phyloP scores from a whole-genome alignment of 495 filamentous ascomycete species.

The Lasiosphaeria ovina region DNA sequence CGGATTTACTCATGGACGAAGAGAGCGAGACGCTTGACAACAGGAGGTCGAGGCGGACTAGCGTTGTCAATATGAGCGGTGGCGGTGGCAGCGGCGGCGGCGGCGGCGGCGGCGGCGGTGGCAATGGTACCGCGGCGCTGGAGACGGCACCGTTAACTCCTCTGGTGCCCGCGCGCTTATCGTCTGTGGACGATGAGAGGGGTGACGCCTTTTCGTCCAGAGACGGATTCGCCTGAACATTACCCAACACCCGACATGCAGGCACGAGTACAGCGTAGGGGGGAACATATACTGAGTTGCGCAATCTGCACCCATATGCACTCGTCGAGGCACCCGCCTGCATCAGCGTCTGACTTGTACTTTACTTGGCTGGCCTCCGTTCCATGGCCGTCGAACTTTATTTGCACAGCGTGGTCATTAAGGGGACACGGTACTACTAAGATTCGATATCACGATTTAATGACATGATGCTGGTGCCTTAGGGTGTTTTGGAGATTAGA shows the following conservation, averaged over 20 bases:
- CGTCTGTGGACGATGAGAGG: conserved; percentile 9
- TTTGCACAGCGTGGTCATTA: no score
- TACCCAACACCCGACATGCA: background rate
- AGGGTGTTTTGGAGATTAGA: no score
- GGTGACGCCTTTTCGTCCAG: conserved; percentile 3
- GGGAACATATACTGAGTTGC: background rate
- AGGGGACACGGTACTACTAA: no score
- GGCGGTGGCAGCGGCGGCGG: conserved; percentile 1
- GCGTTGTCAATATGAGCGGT: conserved; percentile 35
- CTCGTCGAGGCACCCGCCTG: no score
- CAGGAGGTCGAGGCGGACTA: conserved; percentile 36
- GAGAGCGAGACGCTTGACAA: conserved; percentile 55
- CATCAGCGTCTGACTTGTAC: no score
- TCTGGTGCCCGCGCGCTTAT: conserved; percentile 16
- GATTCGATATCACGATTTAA: no score
- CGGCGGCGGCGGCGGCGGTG: conserved; percentile 7
- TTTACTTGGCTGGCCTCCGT: no score
- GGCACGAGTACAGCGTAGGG: background rate
- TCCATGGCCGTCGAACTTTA: no score
- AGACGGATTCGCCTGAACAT: conserved; percentile 29
- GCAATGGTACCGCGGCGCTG: conserved; percentile 34
- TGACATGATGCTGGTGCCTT: no score
- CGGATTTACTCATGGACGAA: conserved; percentile 52
- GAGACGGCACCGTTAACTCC: conserved; percentile 48
- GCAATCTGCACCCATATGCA: no score